These are phyloP conservation scores for Thraustochytrium sp. DNA, from an alignment of 352 stramenopile genomes.

Conservation along the genomic window DNA sequence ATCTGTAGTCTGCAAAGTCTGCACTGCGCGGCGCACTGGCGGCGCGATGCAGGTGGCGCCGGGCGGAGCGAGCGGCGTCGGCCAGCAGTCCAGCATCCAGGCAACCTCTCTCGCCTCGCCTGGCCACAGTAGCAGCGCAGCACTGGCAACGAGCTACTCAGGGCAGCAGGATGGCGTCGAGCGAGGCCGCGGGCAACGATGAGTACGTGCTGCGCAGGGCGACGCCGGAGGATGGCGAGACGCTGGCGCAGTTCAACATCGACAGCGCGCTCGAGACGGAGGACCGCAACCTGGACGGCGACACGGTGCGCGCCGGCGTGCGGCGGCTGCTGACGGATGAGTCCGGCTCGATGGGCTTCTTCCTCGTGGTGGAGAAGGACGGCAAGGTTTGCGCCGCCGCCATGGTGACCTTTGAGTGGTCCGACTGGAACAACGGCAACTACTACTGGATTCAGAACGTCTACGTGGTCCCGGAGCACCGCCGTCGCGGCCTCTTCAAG, in stretches of 20 bases:
- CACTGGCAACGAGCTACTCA: too few relatives aligned
- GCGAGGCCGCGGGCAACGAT: too few relatives aligned
- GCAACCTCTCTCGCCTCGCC: too few relatives aligned
- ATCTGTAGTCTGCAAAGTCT: too few relatives aligned
- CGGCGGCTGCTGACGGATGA: not conserved
- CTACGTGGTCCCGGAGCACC: not conserved
- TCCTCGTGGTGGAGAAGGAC: constrained; percentile 18
- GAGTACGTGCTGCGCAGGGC: not conserved
- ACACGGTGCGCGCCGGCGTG: not conserved
- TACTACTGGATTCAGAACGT: constrained; percentile 34
- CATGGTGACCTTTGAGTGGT: constrained; percentile 37
- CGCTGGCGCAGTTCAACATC: constrained; percentile 26
- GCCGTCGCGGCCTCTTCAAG: not conserved
- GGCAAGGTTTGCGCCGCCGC: not conserved
- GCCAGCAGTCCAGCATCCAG: too few relatives aligned
- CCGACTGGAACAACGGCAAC: not conserved
- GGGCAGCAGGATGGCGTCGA: too few relatives aligned
- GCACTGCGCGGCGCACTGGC: too few relatives aligned
- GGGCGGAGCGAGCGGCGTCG: too few relatives aligned
- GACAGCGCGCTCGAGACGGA: constrained; percentile 9
- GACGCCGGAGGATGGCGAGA: not conserved
- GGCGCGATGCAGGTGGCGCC: too few relatives aligned
- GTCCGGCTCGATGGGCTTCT: not conserved
- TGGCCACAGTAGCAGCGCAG: too few relatives aligned
- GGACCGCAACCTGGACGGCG: constrained; percentile 15